These are phyloP conservation scores for Phytophthora sp. DNA, from an alignment of 352 stramenopile genomes.

Conservation along the genomic window DNA sequence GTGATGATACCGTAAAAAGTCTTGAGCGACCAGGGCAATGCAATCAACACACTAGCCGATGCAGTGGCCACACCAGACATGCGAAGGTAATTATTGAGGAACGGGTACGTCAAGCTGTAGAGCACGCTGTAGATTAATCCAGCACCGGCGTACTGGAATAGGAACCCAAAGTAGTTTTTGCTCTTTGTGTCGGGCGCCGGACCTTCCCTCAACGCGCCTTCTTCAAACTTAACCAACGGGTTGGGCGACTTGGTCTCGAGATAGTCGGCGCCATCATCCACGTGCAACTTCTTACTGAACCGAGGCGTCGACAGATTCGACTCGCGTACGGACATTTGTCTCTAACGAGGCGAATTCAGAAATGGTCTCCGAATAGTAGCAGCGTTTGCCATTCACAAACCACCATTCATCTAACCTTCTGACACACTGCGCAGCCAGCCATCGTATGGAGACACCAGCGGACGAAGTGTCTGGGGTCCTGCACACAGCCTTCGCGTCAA, in stretches of 20 bases:
- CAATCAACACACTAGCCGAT: constrained; percentile 54
- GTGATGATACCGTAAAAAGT: constrained; percentile 84
- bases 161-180: constrained; percentile 47
- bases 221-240: constrained; percentile 35
- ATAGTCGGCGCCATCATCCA: constrained; percentile 26
- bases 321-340: constrained; percentile 20
- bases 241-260: constrained; percentile 39
- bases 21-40: constrained; percentile 83
- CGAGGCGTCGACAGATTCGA: constrained; percentile 33
- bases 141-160: constrained; percentile 56
- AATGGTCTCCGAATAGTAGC: constrained; percentile 23
- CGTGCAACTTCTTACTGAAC: constrained; percentile 26
- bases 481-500: constrained; percentile 6
- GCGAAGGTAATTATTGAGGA: constrained; percentile 60
- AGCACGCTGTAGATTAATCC: constrained; percentile 58
- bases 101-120: constrained; percentile 52
- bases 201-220: constrained; percentile 54
- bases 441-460: constrained; percentile 27
- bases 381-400: too few species aligned
- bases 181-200: constrained; percentile 38
- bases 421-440: constrained; percentile 19
- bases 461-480: constrained; percentile 33
- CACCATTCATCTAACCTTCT: too few species aligned
- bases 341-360: constrained; percentile 21
- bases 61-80: constrained; percentile 51